Percentiles rank a stretch among this genome's conserved stretches.
Conservation (phyloP, 177 flowering plant genomes). For the Vitis hybrid region DNA sequence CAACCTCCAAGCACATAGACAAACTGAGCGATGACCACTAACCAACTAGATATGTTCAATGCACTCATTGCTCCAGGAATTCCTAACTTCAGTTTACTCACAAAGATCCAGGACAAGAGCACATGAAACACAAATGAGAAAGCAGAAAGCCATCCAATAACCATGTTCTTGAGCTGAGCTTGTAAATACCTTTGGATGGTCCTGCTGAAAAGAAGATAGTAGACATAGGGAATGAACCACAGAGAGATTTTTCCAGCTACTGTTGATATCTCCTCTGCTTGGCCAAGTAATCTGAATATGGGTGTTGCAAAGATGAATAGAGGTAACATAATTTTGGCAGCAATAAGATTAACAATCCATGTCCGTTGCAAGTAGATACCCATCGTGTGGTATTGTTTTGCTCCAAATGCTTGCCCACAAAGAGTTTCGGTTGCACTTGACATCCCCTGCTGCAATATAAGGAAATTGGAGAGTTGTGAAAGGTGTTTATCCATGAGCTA, state of each 20-base stretch:
- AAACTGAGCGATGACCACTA: slow-evolving; percentile 22
- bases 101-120: slow-evolving; percentile 40
- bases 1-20: slow-evolving; percentile 47
- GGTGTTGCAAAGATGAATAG: slow-evolving; percentile 27
- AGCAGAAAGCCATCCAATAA: slow-evolving; percentile 31
- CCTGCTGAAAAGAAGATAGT: slow-evolving; percentile 19
- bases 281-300: slow-evolving; percentile 27
- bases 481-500: too few species aligned
- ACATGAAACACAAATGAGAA: slow-evolving; percentile 25
- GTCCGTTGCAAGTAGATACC: slow-evolving; percentile 47
- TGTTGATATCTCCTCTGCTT: slow-evolving; percentile 30
- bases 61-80: slow-evolving; percentile 45
- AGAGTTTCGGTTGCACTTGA: slow-evolving; percentile 51
- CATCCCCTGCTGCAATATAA: slow-evolving; percentile 35
- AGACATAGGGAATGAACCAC: slow-evolving; percentile 44
- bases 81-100: slow-evolving; percentile 26
- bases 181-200: slow-evolving; percentile 43
- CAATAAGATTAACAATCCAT: slow-evolving; percentile 29
- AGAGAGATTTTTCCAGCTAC: slow-evolving; percentile 34
- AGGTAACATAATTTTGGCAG: slow-evolving; percentile 27
- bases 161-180: slow-evolving; percentile 42
- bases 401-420: slow-evolving; percentile 57
- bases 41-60: slow-evolving; percentile 27
- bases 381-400: slow-evolving; percentile 42
- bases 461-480: background rate